Base-by-base conservation (phyloP, 164 flowering plant species). In the Aristolochia contorta region DNA sequence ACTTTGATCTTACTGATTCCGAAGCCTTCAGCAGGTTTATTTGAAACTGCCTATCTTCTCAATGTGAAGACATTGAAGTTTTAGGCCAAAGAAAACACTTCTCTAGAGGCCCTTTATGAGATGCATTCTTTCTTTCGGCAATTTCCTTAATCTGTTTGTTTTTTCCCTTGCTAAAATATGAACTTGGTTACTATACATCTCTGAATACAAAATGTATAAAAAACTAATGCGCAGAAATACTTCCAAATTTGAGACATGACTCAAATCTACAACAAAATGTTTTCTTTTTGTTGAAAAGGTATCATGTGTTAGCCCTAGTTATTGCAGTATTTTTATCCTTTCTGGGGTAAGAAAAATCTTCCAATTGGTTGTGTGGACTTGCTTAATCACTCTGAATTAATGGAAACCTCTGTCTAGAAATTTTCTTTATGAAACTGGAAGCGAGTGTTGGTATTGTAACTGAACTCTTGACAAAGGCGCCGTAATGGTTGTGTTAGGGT, bases 361-460 rank as follows among this genome's bases (percentile, higher is more conserved):
- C 12, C 47, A 25, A n/a, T 15, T 60, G 63, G 49, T 20, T 14
- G 33, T 16, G 43, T 37, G 12, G 43, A 37, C 43, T 6, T 37
- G 43, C 43, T 37, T 37, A 10, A 10, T 37, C 43, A 37, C 21
- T 13, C 10, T 32, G 20, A 16, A 24, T 20, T 46, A 4, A 18
- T 27, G 16, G 24, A 21, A 18, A 25, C 12, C 12, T 46, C 10
- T 37, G 43, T 54, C 79, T 83, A 88, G 73, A 93, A 93, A 70
- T 90, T 90, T 66, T 90, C 95, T 78, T 88, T 90, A 82, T 90
- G 96, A 60, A 93, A 90, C 5, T 81, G 76, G 77, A 90, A 93
- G 16, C 97, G 77, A 1, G 93, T 86, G 22, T 94, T 54, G 15
- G 96, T 64, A 46, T 66, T 73, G 23, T 80, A 60, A 74, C 82